phyloP scores from a whole-genome alignment of 2,329 filamentous ascomycete species.

The Metarhizium brunneum region DNA sequence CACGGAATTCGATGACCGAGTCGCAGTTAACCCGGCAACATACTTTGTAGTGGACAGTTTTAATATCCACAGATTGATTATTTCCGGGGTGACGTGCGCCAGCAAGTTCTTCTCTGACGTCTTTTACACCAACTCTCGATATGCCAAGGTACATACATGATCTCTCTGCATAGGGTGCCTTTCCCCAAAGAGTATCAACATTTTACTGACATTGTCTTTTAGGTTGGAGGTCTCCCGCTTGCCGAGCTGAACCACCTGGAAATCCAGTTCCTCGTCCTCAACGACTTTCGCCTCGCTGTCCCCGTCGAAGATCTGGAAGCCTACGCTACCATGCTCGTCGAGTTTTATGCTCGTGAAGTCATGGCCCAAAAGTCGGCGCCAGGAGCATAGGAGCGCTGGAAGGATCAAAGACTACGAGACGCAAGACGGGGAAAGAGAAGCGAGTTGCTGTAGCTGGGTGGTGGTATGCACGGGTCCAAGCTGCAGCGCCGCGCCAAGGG shows the following conservation, averaged over 20 bases:
- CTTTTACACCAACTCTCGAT: constrained; percentile 98
- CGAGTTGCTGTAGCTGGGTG: neutral
- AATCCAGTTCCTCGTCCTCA: constrained; percentile 87
- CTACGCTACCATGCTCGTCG: constrained; percentile 96
- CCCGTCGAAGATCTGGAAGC: constrained; percentile 93
- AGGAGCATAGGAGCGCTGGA: neutral
- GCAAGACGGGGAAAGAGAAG: neutral
- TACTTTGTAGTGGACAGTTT: constrained; percentile 96
- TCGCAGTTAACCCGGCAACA: constrained; percentile 30
- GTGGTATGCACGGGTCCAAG: neutral
- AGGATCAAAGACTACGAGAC: neutral
- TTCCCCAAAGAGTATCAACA: neutral
- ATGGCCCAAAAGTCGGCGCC: constrained; percentile 30
- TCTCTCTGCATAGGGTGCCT: neutral
- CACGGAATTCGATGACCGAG: constrained; percentile 14
- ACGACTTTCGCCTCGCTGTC: constrained; percentile 90
- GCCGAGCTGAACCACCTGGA: constrained; percentile 93
- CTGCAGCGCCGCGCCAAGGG: neutral
- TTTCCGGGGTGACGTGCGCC: constrained; percentile 92
- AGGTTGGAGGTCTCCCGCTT: constrained; percentile 91
- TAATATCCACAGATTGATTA: constrained; percentile 95
- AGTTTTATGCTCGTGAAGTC: constrained; percentile 92
- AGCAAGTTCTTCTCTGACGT: constrained; percentile 99
- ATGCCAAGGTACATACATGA: constrained; percentile 75
- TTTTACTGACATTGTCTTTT: constrained; percentile 9